Conservation (phyloP, 352 stramenopile genomes). For the Globisporangium ultimum region DNA sequence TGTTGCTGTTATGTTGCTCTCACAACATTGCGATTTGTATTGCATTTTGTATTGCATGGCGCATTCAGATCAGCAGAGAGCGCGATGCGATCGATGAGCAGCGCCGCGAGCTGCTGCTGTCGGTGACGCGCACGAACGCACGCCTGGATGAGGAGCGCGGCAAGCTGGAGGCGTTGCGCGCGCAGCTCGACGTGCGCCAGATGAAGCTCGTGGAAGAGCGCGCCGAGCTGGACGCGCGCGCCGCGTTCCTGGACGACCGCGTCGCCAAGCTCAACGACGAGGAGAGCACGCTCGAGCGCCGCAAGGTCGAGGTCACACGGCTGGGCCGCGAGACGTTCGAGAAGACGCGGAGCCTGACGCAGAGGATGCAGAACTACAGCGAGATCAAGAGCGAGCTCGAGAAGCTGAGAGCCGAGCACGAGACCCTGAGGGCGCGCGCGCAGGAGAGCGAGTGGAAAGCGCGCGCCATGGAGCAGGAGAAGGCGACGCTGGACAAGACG, state of each 20-base stretch:
- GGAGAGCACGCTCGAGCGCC: constrained; percentile 40
- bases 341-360: constrained; percentile 42
- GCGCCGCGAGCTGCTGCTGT: constrained; percentile 57
- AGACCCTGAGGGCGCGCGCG: constrained; percentile 26
- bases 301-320: constrained; percentile 47
- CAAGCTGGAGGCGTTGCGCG: constrained; percentile 52
- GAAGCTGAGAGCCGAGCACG: constrained; percentile 34
- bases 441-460: constrained; percentile 29
- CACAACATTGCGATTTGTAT: not conserved
- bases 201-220: constrained; percentile 63
- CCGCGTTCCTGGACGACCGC: constrained; percentile 49
- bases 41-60: not conserved
- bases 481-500: constrained; percentile 46
- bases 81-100: constrained; percentile 71
- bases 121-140: constrained; percentile 41
- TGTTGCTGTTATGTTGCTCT: not conserved
- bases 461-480: constrained; percentile 37
- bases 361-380: constrained; percentile 30
- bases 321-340: constrained; percentile 67
- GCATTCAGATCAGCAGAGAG: constrained; percentile 25
- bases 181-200: constrained; percentile 49
- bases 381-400: constrained; percentile 38
- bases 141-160: constrained; percentile 70
- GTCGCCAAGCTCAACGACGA: constrained; percentile 41
- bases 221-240: constrained; percentile 42